phyloP scores from a whole-genome alignment of 2,329 filamentous ascomycete species.

The Leptodontidium sp. region DNA sequence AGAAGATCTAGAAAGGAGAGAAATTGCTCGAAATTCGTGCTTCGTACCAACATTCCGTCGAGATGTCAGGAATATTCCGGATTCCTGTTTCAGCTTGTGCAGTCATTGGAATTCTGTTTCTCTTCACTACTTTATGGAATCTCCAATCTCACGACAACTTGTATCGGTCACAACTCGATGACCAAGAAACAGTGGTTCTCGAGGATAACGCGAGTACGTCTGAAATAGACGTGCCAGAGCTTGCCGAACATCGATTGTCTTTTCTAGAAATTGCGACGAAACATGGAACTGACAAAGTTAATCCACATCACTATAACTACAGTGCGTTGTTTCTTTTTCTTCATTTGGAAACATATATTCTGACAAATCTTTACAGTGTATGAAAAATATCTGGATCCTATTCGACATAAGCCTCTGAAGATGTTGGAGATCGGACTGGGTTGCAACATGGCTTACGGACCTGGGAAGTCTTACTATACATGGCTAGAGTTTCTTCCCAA shows the following conservation, averaged over 20 bases:
- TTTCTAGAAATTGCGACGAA: conserved; percentile 49
- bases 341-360: not conserved
- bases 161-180: not conserved
- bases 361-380: conserved; percentile 43
- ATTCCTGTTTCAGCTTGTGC: not conserved
- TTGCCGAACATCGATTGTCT: conserved; percentile 22
- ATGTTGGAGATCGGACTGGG: conserved; percentile 54
- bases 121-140: not conserved
- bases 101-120: not conserved
- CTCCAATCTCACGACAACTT: not conserved
- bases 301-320: conserved; percentile 50
- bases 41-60: not conserved
- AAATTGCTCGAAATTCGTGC: too few species aligned
- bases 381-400: conserved; percentile 49
- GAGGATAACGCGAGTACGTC: not conserved
- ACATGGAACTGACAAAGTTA: conserved; percentile 53
- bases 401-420: conserved; percentile 48
- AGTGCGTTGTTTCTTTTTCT: conserved; percentile 21
- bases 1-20: too few species aligned
- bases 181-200: not conserved
- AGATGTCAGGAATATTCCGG: conserved; percentile 3
- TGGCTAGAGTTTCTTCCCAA: conserved; percentile 52
- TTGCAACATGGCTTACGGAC: conserved; percentile 51
- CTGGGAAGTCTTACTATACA: conserved; percentile 51
- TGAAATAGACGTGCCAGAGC: not conserved